phyloP scores from a whole-genome alignment of 257 asterid species.

The Solanum chaucha region DNA sequence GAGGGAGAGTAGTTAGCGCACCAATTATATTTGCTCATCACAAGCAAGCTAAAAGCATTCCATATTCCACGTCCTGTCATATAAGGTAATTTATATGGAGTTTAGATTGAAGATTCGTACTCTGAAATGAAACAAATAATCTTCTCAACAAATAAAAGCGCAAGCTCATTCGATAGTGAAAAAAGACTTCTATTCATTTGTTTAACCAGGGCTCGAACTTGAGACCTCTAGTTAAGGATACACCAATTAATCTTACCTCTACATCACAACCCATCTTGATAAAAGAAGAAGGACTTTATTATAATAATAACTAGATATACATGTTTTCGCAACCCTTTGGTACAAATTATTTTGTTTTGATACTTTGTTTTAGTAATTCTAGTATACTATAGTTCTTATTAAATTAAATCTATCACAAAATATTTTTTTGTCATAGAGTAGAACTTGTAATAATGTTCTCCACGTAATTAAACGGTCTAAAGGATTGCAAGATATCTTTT shows the following conservation, averaged over 20 bases:
- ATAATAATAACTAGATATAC: too few relatives aligned
- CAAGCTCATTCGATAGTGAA: not conserved
- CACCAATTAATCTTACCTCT: too few relatives aligned
- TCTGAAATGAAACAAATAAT: not conserved
- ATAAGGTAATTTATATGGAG: not conserved
- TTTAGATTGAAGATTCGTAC: not conserved
- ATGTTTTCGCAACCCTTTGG: too few relatives aligned
- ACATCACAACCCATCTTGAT: too few relatives aligned
- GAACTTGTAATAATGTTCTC: not conserved
- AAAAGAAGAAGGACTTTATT: too few relatives aligned
- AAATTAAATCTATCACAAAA: too few relatives aligned
- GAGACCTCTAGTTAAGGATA: too few relatives aligned
- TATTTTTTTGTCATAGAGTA: not conserved
- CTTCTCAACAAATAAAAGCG: not conserved
- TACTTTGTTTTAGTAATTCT: too few relatives aligned
- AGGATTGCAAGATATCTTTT: not conserved
- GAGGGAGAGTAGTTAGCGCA: not conserved
- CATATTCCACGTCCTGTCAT: not conserved
- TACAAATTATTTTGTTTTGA: too few relatives aligned
- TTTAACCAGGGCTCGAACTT: too few relatives aligned
- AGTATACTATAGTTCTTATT: too few relatives aligned
- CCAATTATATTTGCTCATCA: not conserved
- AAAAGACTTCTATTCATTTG: not conserved
- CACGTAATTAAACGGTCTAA: not conserved
- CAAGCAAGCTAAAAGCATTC: not conserved